A percentile compares a stretch with the other conserved stretches of the same genome.
These are phyloP conservation scores for Paxillus ammoniavirescens DNA, from an alignment of 768 basidiomycete species.

Conservation along the genomic window DNA sequence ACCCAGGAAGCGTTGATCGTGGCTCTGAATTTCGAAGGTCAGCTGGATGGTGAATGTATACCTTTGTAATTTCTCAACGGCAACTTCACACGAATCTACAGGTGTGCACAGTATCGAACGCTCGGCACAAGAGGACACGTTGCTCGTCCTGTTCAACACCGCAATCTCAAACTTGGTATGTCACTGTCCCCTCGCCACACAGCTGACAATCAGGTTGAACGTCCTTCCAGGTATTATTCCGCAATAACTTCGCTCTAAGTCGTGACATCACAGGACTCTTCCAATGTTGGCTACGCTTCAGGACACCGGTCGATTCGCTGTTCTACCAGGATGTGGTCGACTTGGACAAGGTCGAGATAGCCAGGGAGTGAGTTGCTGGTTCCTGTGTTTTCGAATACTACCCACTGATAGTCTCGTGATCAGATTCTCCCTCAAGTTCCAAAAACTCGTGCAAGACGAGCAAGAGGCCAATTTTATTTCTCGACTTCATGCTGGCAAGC, in stretches of 20 bases:
- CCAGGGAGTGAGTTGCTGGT: constrained; percentile 44
- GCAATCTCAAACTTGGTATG: constrained; percentile 57
- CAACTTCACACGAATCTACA: constrained; percentile 14
- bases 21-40: constrained; percentile 65
- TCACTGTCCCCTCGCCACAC: neutral
- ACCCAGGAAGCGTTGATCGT: constrained; percentile 53
- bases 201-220: neutral
- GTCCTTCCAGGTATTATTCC: constrained; percentile 50
- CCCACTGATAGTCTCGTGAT: neutral
- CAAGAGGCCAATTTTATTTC: constrained; percentile 64
- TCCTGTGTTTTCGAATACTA: neutral
- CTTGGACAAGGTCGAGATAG: constrained; percentile 57
- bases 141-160: constrained; percentile 58
- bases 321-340: constrained; percentile 58
- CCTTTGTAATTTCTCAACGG: neutral
- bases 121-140: constrained; percentile 55
- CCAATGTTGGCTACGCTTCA: constrained; percentile 29
- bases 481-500: constrained; percentile 51
- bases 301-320: neutral
- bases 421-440: constrained; percentile 57
- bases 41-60: neutral
- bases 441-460: constrained; percentile 61
- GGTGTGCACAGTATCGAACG: constrained; percentile 59
- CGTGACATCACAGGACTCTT: constrained; percentile 61
- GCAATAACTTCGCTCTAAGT: constrained; percentile 63